Base-by-base conservation (phyloP, 371 early-diverging fungal genomes). In the Syncephalis plumigaleata region DNA sequence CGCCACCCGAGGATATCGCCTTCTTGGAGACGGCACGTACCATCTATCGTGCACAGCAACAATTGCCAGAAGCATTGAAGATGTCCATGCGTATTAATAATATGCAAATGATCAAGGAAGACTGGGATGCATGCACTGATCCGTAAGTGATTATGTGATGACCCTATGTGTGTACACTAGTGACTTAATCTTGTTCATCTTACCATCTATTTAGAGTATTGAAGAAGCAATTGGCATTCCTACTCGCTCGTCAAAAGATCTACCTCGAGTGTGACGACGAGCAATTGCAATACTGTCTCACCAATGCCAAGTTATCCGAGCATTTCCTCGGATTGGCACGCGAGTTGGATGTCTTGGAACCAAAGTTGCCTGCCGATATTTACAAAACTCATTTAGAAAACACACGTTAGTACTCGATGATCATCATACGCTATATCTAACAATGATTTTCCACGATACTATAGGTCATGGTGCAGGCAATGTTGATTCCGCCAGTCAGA, bases 301-400 rank as follows among this genome's bases (percentile, higher is more conserved):
- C 78, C 67, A 94, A 96, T 63, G 68, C 84, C 18, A 68, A 77
- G 25, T 68, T 96, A 39, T 81, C 91, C 8, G 80, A 79, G 49
- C 70, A 87, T 62, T 97, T 89, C 55, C 68, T 83, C 46, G 70
- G 79, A 13, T 75, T 96, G 40, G 98, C 89, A 2, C 76, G 80
- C 26, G 91, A 95, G 53, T 75, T 97, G 51, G 90, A 93, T 65
- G 77, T 97, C 18, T 65, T 89, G 59, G 97, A 96, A 51, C 79
- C 97, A 37, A 96, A 95, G 69, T 70, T 79, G 2, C 97, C 98
- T 2, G 90, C 91, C 50, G 98, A 97, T 61, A 91, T 97, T 52
- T 97, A 97, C 75, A 97, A 97, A 70, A 71, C 74, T 36, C 91
- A 96, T 57, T 58, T 95, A 50, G 96, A 97, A 60, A 87, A 89